Evolutionary conservation across 495 filamentous ascomycete genomes (phyloP).

Genomic region (Aspergillus nanangensis): DNA sequence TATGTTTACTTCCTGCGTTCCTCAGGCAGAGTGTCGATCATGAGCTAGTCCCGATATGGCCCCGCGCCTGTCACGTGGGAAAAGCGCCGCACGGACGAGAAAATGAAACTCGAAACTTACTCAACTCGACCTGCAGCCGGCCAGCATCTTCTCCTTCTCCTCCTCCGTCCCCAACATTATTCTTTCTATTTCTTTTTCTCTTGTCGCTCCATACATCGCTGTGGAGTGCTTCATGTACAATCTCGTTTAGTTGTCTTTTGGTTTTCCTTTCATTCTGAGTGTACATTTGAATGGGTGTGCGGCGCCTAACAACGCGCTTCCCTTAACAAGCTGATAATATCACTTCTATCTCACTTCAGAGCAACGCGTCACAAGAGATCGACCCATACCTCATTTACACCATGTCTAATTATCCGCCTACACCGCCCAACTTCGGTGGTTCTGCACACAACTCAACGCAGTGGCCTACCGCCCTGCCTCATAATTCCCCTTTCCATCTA

Average conservation of each 20-base stretch:
- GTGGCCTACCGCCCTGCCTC: conserved; percentile 20
- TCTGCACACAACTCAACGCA: conserved; percentile 26
- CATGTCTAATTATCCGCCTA: conserved; percentile 55
- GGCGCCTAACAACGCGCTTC: conserved; percentile 10
- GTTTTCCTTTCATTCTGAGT: no score
- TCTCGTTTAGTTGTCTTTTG: no score
- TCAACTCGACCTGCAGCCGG: conserved; percentile 5
- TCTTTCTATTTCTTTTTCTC: neutral
- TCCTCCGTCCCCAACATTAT: no score
- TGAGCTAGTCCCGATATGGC: conserved; percentile 24
- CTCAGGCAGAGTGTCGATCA: conserved; percentile 35
- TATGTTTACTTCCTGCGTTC: conserved; percentile 38
- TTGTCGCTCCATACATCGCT: no score
- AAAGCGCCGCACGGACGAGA: conserved; percentile 1
- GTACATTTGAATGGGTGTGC: conserved; percentile 9
- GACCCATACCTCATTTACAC: conserved; percentile 3
- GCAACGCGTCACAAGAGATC: no score
- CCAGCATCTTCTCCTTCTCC: neutral
- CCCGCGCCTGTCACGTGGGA: conserved; percentile 22
- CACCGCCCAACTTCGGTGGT: conserved; percentile 43
- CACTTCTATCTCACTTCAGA: neutral
- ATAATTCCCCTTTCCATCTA: conserved; percentile 19
- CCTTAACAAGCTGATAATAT: no score
- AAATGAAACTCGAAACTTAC: conserved; percentile 20
- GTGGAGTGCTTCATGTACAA: no score